phyloP scores from a whole-genome alignment of 176 grass and related monocot species.

The Echinochloa phyllopogon region DNA sequence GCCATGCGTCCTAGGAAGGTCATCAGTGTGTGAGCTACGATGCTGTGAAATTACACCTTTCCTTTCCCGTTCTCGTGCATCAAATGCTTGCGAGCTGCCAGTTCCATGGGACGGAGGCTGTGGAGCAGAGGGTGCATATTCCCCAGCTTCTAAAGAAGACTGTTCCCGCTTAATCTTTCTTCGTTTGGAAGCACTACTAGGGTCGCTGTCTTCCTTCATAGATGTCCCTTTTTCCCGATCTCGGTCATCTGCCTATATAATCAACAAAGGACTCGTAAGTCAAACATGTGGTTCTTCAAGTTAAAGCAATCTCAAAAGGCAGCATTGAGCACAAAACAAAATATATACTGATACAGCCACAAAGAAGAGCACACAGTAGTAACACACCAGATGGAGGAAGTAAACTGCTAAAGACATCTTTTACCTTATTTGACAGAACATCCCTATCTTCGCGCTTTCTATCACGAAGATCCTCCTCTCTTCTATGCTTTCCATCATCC shows the following conservation, averaged over 20 bases:
- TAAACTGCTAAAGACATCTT: not conserved
- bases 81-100: slow-evolving; percentile 54
- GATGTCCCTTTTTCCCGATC: slow-evolving; percentile 76
- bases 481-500: slow-evolving; percentile 86
- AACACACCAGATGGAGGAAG: slow-evolving; percentile 1
- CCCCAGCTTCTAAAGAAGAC: slow-evolving; percentile 73
- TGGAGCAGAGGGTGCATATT: slow-evolving; percentile 71
- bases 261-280: slow-evolving; percentile 25
- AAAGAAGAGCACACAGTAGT: slow-evolving; percentile 13
- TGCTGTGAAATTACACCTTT: slow-evolving; percentile 76
- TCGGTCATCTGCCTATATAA: slow-evolving; percentile 79
- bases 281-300: slow-evolving; percentile 20
- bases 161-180: slow-evolving; percentile 83
- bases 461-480: slow-evolving; percentile 85
- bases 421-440: slow-evolving; percentile 79
- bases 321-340: slow-evolving; percentile 2
- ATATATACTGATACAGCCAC: slow-evolving; percentile 8
- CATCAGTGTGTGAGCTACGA: slow-evolving; percentile 65
- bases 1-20: slow-evolving; percentile 74
- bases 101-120: slow-evolving; percentile 57
- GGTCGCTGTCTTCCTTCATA: slow-evolving; percentile 83
- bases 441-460: slow-evolving; percentile 92
- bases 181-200: slow-evolving; percentile 68
- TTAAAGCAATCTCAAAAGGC: slow-evolving; percentile 29
- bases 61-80: slow-evolving; percentile 83